Evolutionary conservation across 2,329 filamentous ascomycete genomes (phyloP), one percentile per base, ranked within the genome.

Genomic region (Dactylellina haptotyla): DNA sequence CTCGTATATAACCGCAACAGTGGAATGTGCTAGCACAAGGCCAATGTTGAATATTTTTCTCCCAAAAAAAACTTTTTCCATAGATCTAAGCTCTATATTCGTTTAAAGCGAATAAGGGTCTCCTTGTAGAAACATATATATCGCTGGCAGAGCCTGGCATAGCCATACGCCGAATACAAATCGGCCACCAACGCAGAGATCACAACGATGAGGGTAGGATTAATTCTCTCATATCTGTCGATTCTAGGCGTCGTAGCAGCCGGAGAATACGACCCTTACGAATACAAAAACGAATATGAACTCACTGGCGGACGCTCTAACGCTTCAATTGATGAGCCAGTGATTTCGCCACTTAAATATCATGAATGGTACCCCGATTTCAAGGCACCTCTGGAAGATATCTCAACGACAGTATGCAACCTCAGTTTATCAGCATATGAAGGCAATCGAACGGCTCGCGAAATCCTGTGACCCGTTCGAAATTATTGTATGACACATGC

Each of bases 391-490:
- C 12, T 63, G 3, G 48, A 53, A 5, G 46, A 54, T 30, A 54
- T 63, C 32, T 63, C 59, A 12, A 63, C 46, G 6, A 54, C 59
- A 43, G 59, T 63, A 54, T 63, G 59, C 14, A 63, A 63, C 16
- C 34, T 63, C 3, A 53, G 46, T 25, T 30, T 63, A 10, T 16
- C 46, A 4, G 59, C 59, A 14, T 63, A 63, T 25, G 32, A 53
- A 25, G 59, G 59, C 46, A 63, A 63, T 18, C n/a, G 32, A n/a
- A 45, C 46, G 2, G 46, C 59, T 9, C 59, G 46, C 23, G 46
- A 63, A 16, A 34, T 23, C 10, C 39, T 54, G 9, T 46, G 59
- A 3, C 59, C 59, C 4, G 46, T 63, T 1, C 41, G 34, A 16
- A 54, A 25, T 9, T 63, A 63, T 16, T 63, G 59, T 25, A 43